Conservation (phyloP, 2,329 filamentous ascomycete genomes). For the Calonectria pteridis region DNA sequence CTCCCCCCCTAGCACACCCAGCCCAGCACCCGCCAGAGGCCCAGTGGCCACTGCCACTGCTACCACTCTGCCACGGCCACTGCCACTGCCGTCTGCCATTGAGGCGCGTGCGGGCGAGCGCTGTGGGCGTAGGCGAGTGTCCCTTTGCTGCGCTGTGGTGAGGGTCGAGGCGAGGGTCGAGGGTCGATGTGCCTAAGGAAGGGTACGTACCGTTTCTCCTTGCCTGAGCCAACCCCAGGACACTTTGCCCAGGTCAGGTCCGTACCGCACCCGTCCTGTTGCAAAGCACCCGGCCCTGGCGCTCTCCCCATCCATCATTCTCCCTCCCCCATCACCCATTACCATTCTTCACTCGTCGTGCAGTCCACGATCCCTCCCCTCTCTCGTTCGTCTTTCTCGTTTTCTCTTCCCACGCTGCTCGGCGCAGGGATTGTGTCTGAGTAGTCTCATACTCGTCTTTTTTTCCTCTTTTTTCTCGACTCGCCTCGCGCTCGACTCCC, state of each 20-base stretch:
- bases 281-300: constrained; percentile 50
- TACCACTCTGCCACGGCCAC: constrained; percentile 2
- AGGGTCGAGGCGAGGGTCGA: constrained; percentile 36
- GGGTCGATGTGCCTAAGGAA: constrained; percentile 35
- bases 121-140: constrained; percentile 15
- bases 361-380: constrained; percentile 48
- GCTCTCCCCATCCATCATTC: constrained; percentile 52
- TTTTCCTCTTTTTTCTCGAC: constrained; percentile 23
- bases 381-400: constrained; percentile 35
- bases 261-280: constrained; percentile 46
- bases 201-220: constrained; percentile 46
- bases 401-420: constrained; percentile 32
- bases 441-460: constrained; percentile 38
- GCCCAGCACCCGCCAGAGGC: constrained; percentile 33
- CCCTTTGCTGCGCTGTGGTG: constrained; percentile 17
- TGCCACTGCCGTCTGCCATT: constrained; percentile 24
- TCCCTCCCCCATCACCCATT: constrained; percentile 49
- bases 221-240: constrained; percentile 44
- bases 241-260: constrained; percentile 40
- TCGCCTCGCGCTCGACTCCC: constrained; percentile 31
- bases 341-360: constrained; percentile 50
- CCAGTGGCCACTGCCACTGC: constrained; percentile 31
- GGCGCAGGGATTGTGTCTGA: constrained; percentile 42
- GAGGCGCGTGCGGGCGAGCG: constrained; percentile 15
- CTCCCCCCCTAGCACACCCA: constrained; percentile 27